These are phyloP conservation scores for Candida gorgasii DNA, from an alignment of 805 yeast species.

Conservation along the genomic window DNA sequence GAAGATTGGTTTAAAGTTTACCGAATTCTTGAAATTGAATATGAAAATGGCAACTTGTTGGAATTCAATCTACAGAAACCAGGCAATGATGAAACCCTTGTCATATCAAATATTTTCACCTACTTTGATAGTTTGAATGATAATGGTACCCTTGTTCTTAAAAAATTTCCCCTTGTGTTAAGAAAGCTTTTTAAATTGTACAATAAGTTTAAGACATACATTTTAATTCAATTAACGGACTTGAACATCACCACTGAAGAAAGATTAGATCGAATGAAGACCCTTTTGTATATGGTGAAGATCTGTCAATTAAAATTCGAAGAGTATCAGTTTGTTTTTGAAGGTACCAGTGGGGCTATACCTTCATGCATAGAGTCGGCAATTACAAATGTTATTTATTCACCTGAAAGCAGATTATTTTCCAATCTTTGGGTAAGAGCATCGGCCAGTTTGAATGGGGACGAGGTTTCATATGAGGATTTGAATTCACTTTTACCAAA, in stretches of 20 bases:
- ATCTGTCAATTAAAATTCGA: slow-evolving; percentile 68
- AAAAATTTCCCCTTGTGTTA: slow-evolving; percentile 68
- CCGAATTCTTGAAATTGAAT: slow-evolving; percentile 71
- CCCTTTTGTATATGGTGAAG: slow-evolving; percentile 64
- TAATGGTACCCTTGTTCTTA: slow-evolving; percentile 35
- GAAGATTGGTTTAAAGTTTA: slow-evolving; percentile 80
- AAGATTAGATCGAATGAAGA: slow-evolving; percentile 67
- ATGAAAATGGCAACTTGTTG: slow-evolving; percentile 60
- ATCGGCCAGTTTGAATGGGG: slow-evolving; percentile 28
- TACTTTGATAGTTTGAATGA: slow-evolving; percentile 67
- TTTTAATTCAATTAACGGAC: slow-evolving; percentile 66
- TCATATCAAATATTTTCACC: slow-evolving; percentile 65
- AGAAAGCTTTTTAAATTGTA: slow-evolving; percentile 67
- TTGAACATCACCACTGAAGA: slow-evolving; percentile 54
- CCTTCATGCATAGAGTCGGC: slow-evolving; percentile 89
- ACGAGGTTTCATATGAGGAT: slow-evolving; percentile 24
- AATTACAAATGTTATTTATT: slow-evolving; percentile 65
- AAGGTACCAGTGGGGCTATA: slow-evolving; percentile 36
- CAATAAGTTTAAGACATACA: slow-evolving; percentile 60
- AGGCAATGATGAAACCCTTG: slow-evolving; percentile 53
- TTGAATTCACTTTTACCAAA: slow-evolving; percentile 33
- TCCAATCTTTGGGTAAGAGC: slow-evolving; percentile 71
- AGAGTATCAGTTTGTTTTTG: slow-evolving; percentile 41
- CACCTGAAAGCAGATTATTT: slow-evolving; percentile 78
- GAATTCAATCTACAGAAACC: slow-evolving; percentile 46